A percentile compares a stretch with the other conserved stretches of the same genome.
phyloP scores from a whole-genome alignment of 768 basidiomycete genomes.

The Suillus subaureus region DNA sequence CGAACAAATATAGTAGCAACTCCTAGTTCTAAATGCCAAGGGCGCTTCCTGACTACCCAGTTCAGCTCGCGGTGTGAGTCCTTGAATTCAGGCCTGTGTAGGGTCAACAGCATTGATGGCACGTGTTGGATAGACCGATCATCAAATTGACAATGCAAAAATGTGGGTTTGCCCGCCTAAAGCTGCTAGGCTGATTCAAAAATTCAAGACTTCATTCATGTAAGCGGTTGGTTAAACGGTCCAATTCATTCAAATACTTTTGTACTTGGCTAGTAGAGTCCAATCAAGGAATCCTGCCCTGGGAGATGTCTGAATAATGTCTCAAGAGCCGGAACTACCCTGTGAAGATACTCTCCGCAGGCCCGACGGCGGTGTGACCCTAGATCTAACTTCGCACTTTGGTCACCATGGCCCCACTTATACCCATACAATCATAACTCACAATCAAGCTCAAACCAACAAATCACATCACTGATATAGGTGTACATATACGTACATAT shows the following conservation, averaged over 20 bases:
- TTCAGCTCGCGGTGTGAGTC: background rate
- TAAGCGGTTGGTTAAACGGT: background rate
- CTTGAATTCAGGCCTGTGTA: background rate
- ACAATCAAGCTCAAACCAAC: slow-evolving; percentile 5
- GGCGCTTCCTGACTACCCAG: background rate
- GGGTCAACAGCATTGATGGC: background rate
- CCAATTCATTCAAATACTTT: background rate
- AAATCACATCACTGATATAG: background rate
- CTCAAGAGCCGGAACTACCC: background rate
- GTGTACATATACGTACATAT: slow-evolving; percentile 1
- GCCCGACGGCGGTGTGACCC: background rate
- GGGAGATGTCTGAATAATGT: background rate
- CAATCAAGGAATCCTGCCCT: background rate
- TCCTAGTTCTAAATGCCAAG: background rate
- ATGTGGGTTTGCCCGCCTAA: too few relatives aligned
- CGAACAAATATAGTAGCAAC: background rate
- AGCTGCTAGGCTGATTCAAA: background rate
- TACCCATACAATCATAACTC: slow-evolving; percentile 1
- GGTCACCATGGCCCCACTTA: background rate
- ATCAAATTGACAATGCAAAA: background rate
- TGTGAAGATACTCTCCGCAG: background rate
- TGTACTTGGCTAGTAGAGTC: background rate
- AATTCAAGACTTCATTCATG: background rate
- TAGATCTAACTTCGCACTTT: slow-evolving; percentile 4
- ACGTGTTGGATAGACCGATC: background rate